Base-by-base conservation (phyloP, 345 rosid species). In the Iberis pinnata region DNA sequence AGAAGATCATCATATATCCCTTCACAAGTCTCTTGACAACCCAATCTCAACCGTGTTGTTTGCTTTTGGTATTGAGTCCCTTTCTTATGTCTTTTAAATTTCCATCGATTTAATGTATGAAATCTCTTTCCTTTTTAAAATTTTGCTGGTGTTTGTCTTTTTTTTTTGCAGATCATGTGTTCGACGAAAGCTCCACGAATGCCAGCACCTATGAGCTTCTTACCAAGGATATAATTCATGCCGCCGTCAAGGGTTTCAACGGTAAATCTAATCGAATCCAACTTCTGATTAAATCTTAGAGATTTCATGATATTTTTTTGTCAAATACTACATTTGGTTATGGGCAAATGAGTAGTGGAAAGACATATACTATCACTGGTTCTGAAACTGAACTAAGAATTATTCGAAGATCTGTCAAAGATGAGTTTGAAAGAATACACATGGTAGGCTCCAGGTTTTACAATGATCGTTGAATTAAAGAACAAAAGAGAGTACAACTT, bases 261-360 rank as follows among this genome's bases (percentile, higher is more conserved):
- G 93, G 98, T 92, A 36, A 33, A 29, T 29, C 25, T 22, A 22
- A 29, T 29, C 7, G 1, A 1, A 1, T 7, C 41, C 29, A 24
- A 7, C n/a, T 39, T 20, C 49, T 3, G 6, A 39, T 2, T 11
- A 6, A 33, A 39, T n/a, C 42, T 66, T 5, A 1, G 2, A 2
- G 3, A 24, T 17, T 59, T 54, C 65, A 22, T 18, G 98, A 95
- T 50, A n/a, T n/a, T n/a, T n/a, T n/a, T n/a, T n/a, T n/a, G n/a
- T n/a, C n/a, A n/a, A n/a, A n/a, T n/a, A 88, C 96, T 53, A 93
- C 80, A 20, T 92, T 92, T 83, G 98, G 95, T 12, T 88, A 92
- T 65, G 98, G 98, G 48, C 98, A 88, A 70, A 92, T 96, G 10
- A 92, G 96, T 74, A 92, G 98, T 67, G 98, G 98, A 15, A 92